Base-by-base conservation (phyloP, 2,329 filamentous ascomycete species). In the Diaporthe ilicicola region DNA sequence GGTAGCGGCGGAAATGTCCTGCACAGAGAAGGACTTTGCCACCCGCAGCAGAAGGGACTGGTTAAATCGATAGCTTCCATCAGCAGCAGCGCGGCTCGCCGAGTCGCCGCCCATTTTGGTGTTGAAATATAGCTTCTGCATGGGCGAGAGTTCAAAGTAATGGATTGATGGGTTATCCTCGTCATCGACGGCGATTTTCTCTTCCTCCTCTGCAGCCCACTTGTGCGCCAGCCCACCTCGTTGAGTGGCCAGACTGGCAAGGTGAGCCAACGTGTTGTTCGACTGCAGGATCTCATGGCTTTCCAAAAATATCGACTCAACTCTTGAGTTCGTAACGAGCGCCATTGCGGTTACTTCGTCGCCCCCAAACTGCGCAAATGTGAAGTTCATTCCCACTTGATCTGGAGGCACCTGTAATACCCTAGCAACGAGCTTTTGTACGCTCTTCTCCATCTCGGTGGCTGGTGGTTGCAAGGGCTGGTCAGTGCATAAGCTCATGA, bases 101-200 rank as follows among this genome's bases (percentile, higher is more conserved):
- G 75, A 70, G 59, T 81, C 77, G 1, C 79, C 80, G 5, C 82
- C 82, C 76, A 86, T 83, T 2, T 79, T 77, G 0, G 85, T 86
- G 72, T 85, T 80, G 65, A 88, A 87, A 74, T 86, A 87, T 4
- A 89, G 79, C 68, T 85, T 83, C 76, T 89, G 87, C 83, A 88
- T 88, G 3, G 86, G 83, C 1, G 86, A 85, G 12, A 88, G 80
- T 12, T 83, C 82, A 73, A 87, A 88, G 39, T 72, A 69, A 15
- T 70, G 56, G 24, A 62, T 65, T 29, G 69, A 50, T 7, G 56
- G 61, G 17, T 54, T 48, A 19, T 53, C n/a, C 15, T 68, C 48
- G 19, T 24, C 48, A 12, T 68, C 69, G 32, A 61, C 39, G 15
- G 68, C 54, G 4, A 68, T 68, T 39, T 72, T 79, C 24, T 82